phyloP scores from a whole-genome alignment of 1,139 yeast genomes.

The Hemisphaericaspora subhashii region DNA sequence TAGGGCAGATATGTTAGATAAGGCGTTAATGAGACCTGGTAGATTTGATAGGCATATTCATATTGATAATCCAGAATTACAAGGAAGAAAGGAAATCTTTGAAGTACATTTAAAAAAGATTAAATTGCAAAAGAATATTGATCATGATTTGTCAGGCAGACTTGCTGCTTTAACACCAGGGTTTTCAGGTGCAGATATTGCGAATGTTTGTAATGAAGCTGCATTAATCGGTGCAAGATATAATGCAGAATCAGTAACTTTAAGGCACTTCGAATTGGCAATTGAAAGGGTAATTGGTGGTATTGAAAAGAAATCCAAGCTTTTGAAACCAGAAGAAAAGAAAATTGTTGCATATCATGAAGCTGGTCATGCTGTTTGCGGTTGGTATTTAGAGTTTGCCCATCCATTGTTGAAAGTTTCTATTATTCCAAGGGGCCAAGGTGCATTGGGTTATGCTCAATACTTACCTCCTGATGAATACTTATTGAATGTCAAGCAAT shows the following conservation, averaged over 20 bases:
- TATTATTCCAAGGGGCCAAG: slow-evolving; percentile 94
- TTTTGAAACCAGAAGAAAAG: slow-evolving; percentile 81
- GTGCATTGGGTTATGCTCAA: slow-evolving; percentile 97
- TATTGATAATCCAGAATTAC: slow-evolving; percentile 89
- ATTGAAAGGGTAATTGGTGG: slow-evolving; percentile 98
- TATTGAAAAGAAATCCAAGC: slow-evolving; percentile 83
- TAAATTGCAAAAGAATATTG: slow-evolving; percentile 45
- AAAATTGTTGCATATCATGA: slow-evolving; percentile 93
- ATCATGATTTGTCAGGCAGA: slow-evolving; percentile 67
- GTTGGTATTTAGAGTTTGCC: slow-evolving; percentile 88
- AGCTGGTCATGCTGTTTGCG: slow-evolving; percentile 98
- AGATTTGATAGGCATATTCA: slow-evolving; percentile 93
- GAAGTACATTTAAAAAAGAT: slow-evolving; percentile 77
- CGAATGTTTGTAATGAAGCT: slow-evolving; percentile 95
- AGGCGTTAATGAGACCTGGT: slow-evolving; percentile 94
- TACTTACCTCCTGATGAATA: slow-evolving; percentile 94
- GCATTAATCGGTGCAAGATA: slow-evolving; percentile 94
- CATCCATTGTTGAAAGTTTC: slow-evolving; percentile 94
- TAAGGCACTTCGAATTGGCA: slow-evolving; percentile 89
- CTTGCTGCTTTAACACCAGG: slow-evolving; percentile 97
- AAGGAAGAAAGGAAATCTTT: slow-evolving; percentile 90
- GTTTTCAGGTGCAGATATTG: slow-evolving; percentile 96
- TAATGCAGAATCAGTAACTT: slow-evolving; percentile 64
- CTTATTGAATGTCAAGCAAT: slow-evolving; percentile 73
- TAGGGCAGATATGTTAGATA: slow-evolving; percentile 89